Percentiles rank a stretch among this genome's conserved stretches.
Evolutionary conservation across 352 stramenopile species (phyloP).

Genomic region (Phytopythium helicoides): DNA sequence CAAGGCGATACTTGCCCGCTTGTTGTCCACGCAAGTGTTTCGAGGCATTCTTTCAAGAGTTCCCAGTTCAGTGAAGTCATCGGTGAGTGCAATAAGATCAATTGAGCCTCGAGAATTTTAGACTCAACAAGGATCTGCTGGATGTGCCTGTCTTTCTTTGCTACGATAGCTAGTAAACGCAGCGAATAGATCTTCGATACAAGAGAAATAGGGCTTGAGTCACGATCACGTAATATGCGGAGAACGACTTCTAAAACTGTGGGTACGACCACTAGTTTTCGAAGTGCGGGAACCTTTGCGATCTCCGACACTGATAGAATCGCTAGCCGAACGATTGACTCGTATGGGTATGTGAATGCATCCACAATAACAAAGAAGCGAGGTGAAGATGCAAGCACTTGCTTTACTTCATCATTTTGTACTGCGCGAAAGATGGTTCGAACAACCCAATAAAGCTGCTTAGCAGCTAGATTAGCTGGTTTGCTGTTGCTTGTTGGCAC

Average conservation of each 20-base stretch:
- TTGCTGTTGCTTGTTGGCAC: not conserved
- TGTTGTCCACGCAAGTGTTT: constrained; percentile 56
- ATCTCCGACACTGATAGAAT: constrained; percentile 41
- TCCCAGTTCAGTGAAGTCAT: constrained; percentile 26
- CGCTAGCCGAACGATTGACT: constrained; percentile 34
- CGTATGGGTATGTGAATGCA: constrained; percentile 34
- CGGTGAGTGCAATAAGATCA: constrained; percentile 49
- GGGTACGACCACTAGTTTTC: constrained; percentile 34
- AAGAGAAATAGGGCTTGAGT: constrained; percentile 12
- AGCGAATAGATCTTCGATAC: constrained; percentile 39
- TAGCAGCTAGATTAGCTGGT: constrained; percentile 4
- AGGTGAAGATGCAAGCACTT: constrained; percentile 29
- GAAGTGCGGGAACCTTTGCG: constrained; percentile 18
- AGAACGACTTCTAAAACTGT: constrained; percentile 41
- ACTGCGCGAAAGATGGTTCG: constrained; percentile 27
- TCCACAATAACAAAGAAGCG: constrained; percentile 49
- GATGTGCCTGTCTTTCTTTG: constrained; percentile 39
- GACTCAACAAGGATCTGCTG: constrained; percentile 56
- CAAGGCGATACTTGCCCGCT: constrained; percentile 30
- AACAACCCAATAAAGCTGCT: constrained; percentile 33
- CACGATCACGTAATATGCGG: constrained; percentile 33
- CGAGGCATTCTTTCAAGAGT: constrained; percentile 40
- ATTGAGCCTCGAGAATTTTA: constrained; percentile 42
- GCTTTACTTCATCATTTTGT: constrained; percentile 23
- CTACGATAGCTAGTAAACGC: constrained; percentile 34